A percentile compares a stretch with the other conserved stretches of the same genome.
Evolutionary conservation across 108 stramenopile genomes (phyloP).

Genomic region (Skeletonema marinoi): DNA sequence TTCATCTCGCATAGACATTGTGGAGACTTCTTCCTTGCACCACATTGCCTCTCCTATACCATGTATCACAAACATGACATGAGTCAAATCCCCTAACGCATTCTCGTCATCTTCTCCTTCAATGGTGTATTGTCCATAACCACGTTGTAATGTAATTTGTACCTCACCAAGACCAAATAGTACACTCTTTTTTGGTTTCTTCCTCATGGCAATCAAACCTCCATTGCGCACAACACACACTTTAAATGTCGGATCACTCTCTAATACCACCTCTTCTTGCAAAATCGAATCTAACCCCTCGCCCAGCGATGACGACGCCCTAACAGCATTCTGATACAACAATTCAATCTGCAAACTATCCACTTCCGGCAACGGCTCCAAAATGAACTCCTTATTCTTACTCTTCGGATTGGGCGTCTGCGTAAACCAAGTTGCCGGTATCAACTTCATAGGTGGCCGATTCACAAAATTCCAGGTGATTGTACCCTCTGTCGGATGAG

Average conservation of each 20-base stretch:
- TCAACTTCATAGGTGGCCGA: slow-evolving; percentile 44
- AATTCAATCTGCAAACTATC: slow-evolving; percentile 62
- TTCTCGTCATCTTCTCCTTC: slow-evolving; percentile 86
- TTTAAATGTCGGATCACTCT: slow-evolving; percentile 47
- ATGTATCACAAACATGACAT: slow-evolving; percentile 88
- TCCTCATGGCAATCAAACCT: slow-evolving; percentile 47
- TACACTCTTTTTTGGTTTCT: slow-evolving; percentile 41
- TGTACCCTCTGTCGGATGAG: slow-evolving; percentile 51
- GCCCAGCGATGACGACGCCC: slow-evolving; percentile 53
- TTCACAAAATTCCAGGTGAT: slow-evolving; percentile 68
- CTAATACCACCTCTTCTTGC: slow-evolving; percentile 56
- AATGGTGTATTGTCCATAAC: slow-evolving; percentile 59
- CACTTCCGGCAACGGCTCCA: slow-evolving; percentile 52
- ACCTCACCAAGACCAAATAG: slow-evolving; percentile 56
- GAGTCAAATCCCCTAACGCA: slow-evolving; percentile 63
- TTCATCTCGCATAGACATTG: slow-evolving; percentile 54
- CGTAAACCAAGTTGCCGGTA: slow-evolving; percentile 77
- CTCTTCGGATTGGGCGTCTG: slow-evolving; percentile 45
- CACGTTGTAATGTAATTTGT: slow-evolving; percentile 70
- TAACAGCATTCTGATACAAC: slow-evolving; percentile 69
- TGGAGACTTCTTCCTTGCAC: slow-evolving; percentile 52
- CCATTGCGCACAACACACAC: slow-evolving; percentile 43
- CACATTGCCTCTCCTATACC: slow-evolving; percentile 91
- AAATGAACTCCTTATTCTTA: slow-evolving; percentile 46
- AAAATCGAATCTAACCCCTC: slow-evolving; percentile 59